Evolutionary conservation across 2,329 filamentous ascomycete genomes (phyloP), one percentile per base, ranked within the genome.

Genomic region (Fusarium bulbicola): DNA sequence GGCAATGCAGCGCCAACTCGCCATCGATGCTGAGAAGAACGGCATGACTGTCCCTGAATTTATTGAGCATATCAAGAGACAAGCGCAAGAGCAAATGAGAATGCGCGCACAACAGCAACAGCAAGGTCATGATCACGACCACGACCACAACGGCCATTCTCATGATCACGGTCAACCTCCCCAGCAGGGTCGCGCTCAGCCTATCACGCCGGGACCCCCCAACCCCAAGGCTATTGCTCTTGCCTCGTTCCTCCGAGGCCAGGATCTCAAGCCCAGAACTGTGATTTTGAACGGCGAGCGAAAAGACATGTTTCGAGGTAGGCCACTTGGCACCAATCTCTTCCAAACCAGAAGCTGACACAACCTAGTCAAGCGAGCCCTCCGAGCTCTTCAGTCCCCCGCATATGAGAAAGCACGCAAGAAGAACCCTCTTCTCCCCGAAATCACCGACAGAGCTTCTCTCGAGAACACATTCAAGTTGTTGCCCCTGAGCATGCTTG

Each of bases 241-340:
- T 61, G 97, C 96, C 75, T 92, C 94, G 79, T 99, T 97, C 84
- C 85, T 99, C 67, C 91, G 91, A 76, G 83, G 88, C 66, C 95
- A 98, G 84, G 90, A 96, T 67, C 85, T 99, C 74, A 99, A 99
- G 88, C 88, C 90, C 24, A 89, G 96, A 72, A 98, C 95, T 24
- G 95, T 93, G 81, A 97, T 99, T 73, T 89, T 98, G 74, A 95
- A 98, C 75, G 96, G 96, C 78, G 95, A 98, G 87, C 90, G 96
- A 79, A 98, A 97, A 85, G 95, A 99, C 75, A 97, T 99, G 93
- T 98, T 99, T 84, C 93, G 92, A 88, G 95, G 94, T 95, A 86
- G 56, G 80, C 70, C 28, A 36, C 32, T n/a, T 43, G 21, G 24
- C 24, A 24, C n/a, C 24, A 13, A 37, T 47, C 50, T 52, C 40